Base-by-base conservation (phyloP, 2,329 filamentous ascomycete genomes). In the Juglanconis juglandina region DNA sequence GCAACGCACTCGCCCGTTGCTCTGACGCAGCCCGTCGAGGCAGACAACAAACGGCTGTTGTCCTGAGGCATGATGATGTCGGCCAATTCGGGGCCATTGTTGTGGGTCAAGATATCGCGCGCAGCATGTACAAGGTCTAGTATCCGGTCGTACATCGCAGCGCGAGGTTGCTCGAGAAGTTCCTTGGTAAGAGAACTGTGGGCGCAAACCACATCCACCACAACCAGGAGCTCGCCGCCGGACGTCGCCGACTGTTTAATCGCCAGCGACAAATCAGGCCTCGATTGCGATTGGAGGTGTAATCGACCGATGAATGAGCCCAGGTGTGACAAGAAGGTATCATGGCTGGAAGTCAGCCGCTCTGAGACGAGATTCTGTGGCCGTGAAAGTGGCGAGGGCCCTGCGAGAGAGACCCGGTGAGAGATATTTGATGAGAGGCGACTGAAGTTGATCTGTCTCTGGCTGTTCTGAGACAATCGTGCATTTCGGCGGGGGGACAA, bases 241-340 rank as follows among this genome's bases (percentile, higher is more conserved):
- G 93, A 92, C 7, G 86, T 82, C 9, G 93, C 90, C 8, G 93
- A 91, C 71, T 94, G 88, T 70, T 91, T 88, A 52, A 96, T 94
- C 14, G 91, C 92, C 10, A 87, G 77, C 37, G 92, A 86, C 53
- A 98, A 81, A 71, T 96, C 92, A 1, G 89, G 86, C 8, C 92
- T 89, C 7, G 92, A 95, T 64, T 95, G 89, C n/a, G 93, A 95
- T 72, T 97, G 92, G 62, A 97, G 81, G 73, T 97, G 92, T 59
- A 97, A 82, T 42, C 86, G 82, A 14, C 95, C 95, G 71, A 98
- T 94, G 72, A 98, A 96, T 4, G 92, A 96, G 54, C 91, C 94
- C 55, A 99, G 85, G 70, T 93, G 90, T 6, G 93, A 95, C 56
- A 99, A 79, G 69, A 98, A 96, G 7, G 85, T 86, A 75, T 98